Evolutionary conservation across 352 stramenopile species (phyloP).

Genomic region (Pythium plurisporium): DNA sequence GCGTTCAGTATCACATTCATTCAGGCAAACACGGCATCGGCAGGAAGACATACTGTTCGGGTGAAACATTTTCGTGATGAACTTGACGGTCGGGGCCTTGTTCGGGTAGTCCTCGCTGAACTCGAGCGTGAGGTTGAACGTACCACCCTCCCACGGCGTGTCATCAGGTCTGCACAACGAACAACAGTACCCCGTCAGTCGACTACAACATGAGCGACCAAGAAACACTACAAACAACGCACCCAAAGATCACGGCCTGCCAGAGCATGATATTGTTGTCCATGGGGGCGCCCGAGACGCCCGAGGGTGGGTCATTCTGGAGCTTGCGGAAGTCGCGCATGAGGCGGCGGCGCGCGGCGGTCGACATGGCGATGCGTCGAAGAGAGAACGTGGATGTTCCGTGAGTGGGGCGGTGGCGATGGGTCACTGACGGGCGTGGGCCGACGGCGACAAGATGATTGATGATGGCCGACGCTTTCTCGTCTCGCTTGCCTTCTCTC

Average conservation of each 20-base stretch:
- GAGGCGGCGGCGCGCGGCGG: conserved; percentile 91
- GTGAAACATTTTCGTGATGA: conserved; percentile 99
- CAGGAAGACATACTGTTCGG: conserved; percentile 89
- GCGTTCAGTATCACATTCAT: neutral
- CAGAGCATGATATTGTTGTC: conserved; percentile 99
- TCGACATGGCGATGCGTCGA: conserved; percentile 83
- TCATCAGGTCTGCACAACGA: conserved; percentile 93
- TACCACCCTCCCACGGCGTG: conserved; percentile 98
- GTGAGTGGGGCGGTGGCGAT: neutral
- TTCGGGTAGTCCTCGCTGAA: conserved; percentile 99
- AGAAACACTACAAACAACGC: conserved; percentile 4
- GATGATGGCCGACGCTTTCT: conserved; percentile 1
- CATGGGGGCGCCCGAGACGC: conserved; percentile 95
- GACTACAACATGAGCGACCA: neutral
- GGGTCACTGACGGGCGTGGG: too few species aligned
- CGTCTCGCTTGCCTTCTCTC: neutral
- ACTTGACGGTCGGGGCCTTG: conserved; percentile 97
- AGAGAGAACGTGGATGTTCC: neutral
- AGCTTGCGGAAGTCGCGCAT: conserved; percentile 97
- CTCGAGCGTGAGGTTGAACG: conserved; percentile 98
- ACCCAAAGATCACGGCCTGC: conserved; percentile 91
- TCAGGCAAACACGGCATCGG: neutral
- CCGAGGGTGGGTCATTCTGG: conserved; percentile 97
- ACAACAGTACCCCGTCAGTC: neutral
- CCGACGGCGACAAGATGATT: conserved; percentile 5